Percentiles rank a stretch among this genome's conserved stretches.
Evolutionary conservation across 164 flowering plant species (phyloP).

Genomic region (Buxus sempervirens): DNA sequence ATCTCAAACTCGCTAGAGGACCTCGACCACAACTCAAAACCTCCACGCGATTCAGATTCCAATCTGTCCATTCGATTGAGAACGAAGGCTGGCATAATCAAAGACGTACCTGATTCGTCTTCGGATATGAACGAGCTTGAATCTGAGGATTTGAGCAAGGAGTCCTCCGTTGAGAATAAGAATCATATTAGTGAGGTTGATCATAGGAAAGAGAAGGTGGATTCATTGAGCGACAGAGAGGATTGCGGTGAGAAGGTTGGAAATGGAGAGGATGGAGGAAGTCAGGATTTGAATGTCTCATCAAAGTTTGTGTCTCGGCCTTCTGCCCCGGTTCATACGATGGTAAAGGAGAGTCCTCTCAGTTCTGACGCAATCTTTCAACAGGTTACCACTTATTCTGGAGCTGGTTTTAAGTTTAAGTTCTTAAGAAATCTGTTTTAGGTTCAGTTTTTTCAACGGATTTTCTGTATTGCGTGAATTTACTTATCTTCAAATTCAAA

Average conservation of each 20-base stretch:
- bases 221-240: constrained; percentile 7
- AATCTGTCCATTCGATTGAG: constrained; percentile 22
- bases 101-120: background rate
- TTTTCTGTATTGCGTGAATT: too few species aligned
- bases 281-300: constrained; percentile 10
- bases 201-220: constrained; percentile 5
- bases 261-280: background rate
- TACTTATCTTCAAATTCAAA: too few species aligned
- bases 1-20: constrained; percentile 13
- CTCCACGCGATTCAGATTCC: constrained; percentile 23
- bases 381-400: constrained; percentile 45
- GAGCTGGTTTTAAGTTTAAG: too few species aligned
- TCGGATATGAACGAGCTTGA: constrained; percentile 3
- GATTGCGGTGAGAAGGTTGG: constrained; percentile 14
- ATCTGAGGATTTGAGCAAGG: constrained; percentile 6
- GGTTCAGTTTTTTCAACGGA: too few species aligned
- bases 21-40: background rate
- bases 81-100: background rate
- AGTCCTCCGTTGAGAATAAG: constrained; percentile 3
- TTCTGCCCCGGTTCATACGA: constrained; percentile 74
- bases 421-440: too few species aligned
- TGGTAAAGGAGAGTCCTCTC: constrained; percentile 80
- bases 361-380: constrained; percentile 85
- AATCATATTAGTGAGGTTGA: constrained; percentile 11
- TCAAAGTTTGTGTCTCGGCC: constrained; percentile 53